These are phyloP conservation scores for Populus euphratica DNA, from an alignment of 345 rosid species.

Conservation along the genomic window DNA sequence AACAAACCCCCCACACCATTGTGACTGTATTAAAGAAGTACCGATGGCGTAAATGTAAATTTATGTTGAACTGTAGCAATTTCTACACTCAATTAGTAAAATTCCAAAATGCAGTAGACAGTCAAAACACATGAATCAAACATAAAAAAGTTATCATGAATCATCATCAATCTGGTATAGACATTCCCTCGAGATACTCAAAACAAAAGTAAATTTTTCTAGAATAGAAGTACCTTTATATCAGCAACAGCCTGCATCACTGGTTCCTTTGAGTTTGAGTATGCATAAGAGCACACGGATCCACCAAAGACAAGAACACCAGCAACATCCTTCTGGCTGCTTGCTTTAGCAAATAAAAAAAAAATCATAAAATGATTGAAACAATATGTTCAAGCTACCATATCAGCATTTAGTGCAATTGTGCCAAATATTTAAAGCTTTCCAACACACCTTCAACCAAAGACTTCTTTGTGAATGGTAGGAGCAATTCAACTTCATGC, in stretches of 20 bases:
- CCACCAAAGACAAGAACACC: conserved; percentile 66
- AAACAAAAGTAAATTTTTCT: not conserved
- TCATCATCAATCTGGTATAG: not conserved
- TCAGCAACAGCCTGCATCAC: conserved; percentile 75
- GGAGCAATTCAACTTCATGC: conserved; percentile 75
- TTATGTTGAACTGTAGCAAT: not conserved
- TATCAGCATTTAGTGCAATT: conserved; percentile 8
- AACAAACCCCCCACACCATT: not conserved
- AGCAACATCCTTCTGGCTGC: conserved; percentile 49
- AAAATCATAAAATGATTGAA: conserved; percentile 22
- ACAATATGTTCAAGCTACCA: conserved; percentile 1
- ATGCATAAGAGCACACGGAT: conserved; percentile 64
- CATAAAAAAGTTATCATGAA: not conserved
- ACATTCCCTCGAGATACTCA: not conserved
- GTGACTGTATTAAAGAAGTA: too few species aligned
- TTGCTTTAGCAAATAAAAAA: conserved; percentile 45
- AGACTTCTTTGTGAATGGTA: conserved; percentile 63
- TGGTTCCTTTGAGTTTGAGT: conserved; percentile 67
- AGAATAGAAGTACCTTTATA: conserved; percentile 52
- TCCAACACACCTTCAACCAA: conserved; percentile 46
- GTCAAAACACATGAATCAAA: conserved; percentile 1
- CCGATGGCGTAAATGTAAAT: not conserved
- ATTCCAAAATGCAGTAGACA: conserved; percentile 1
- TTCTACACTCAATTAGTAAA: not conserved
- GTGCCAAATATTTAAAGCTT: conserved; percentile 2